phyloP scores from a whole-genome alignment of 2,329 filamentous ascomycete species.

The Apiospora hydei region DNA sequence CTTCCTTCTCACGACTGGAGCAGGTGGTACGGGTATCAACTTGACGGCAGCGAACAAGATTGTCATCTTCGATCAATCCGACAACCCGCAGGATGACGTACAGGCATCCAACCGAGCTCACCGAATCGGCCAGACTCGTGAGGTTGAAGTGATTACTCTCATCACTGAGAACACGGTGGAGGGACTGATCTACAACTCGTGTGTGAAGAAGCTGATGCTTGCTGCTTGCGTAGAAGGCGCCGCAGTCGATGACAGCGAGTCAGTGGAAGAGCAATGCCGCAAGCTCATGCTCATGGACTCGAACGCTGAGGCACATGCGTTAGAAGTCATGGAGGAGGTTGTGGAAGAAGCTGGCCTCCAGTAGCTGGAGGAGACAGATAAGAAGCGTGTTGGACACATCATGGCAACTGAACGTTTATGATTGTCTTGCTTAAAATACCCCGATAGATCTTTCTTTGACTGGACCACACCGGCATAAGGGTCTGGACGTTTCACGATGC shows the following conservation, averaged over 20 bases:
- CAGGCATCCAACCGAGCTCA: slow-evolving; percentile 98
- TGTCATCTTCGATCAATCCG: slow-evolving; percentile 95
- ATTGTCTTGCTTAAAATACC: slow-evolving; percentile 3
- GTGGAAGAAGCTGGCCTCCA: slow-evolving; percentile 12
- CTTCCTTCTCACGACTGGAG: slow-evolving; percentile 91
- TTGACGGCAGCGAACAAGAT: slow-evolving; percentile 96
- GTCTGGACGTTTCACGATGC: not conserved
- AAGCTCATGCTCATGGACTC: slow-evolving; percentile 41
- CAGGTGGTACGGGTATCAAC: slow-evolving; percentile 97
- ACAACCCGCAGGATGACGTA: slow-evolving; percentile 98
- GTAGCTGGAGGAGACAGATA: not conserved
- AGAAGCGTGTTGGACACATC: not conserved
- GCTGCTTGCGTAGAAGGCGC: slow-evolving; percentile 65
- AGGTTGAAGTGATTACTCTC: slow-evolving; percentile 89
- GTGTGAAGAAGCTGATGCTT: slow-evolving; percentile 90
- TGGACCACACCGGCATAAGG: not conserved
- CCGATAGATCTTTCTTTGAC: not conserved
- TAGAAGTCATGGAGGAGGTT: slow-evolving; percentile 22
- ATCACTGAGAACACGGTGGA: slow-evolving; percentile 86
- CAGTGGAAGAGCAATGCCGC: slow-evolving; percentile 43
- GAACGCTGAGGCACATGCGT: slow-evolving; percentile 27
- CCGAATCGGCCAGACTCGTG: slow-evolving; percentile 87
- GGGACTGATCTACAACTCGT: slow-evolving; percentile 90
- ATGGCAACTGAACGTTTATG: not conserved
- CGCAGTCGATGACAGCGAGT: slow-evolving; percentile 61